Base-by-base conservation (phyloP, 2,329 filamentous ascomycete genomes). In the Geosmithia putterillii region DNA sequence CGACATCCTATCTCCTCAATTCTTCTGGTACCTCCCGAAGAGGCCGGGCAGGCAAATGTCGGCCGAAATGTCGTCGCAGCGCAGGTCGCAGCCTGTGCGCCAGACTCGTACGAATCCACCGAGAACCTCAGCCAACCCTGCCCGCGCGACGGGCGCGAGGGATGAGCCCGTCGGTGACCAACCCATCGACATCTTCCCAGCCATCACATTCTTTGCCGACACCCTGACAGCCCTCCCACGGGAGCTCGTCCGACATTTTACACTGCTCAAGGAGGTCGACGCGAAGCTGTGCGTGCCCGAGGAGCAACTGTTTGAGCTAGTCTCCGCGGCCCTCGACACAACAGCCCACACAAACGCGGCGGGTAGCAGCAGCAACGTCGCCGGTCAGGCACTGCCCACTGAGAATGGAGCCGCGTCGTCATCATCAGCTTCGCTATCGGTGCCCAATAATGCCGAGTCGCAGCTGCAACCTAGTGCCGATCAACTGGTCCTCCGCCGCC, bases 171-270 rank as follows among this genome's bases (percentile, higher is more conserved):
- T 61, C 42, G 65, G 68, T 44, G 72, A 76, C 48, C 74, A 78
- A 54, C 73, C 75, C 54, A 78, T 81, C 66, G 74, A 81, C 52
- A 78, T 81, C 53, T 81, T 79, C 52, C 79, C 78, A 38, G 79
- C 73, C 43, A 73, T 81, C 50, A 80, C 74, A 10, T 76, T 81
- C 64, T 96, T 98, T 60, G 86, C 90, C 49, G 89, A 96, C 62
- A 82, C 88, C 49, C 87, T 96, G 57, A 82, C 87, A 42, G 89
- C 90, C 35, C 76, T 98, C 21, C 92, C 92, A 4, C 89, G 89
- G 61, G 92, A 98, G 66, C 86, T 95, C 42, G 87, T 95, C 53
- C 82, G 88, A 57, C 90, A 98, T 62, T 95, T 95, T 54, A 95
- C 90, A 28, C 75, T 96, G 45, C 73, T 98, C 52, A 95, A 95